Evolutionary conservation across 768 basidiomycete species (phyloP).

Genomic region (Tulasnella sp.): DNA sequence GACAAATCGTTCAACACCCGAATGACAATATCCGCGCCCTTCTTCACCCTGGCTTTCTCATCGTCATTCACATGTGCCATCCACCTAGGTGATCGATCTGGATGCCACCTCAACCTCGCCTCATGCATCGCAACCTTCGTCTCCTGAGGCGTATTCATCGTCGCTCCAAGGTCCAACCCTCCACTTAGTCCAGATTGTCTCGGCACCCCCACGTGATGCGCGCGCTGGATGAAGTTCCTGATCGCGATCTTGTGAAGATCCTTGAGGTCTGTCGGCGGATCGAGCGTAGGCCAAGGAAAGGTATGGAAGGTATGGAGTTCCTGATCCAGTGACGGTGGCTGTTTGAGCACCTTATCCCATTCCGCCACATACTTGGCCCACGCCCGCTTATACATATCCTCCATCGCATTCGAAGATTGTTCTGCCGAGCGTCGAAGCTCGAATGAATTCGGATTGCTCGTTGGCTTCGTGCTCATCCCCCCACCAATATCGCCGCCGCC

Average conservation of each 20-base stretch:
- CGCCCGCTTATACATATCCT: not conserved
- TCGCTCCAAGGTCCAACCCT: no score
- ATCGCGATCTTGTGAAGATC: slow-evolving; percentile 1
- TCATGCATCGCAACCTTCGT: not conserved
- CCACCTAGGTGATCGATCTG: slow-evolving; percentile 3
- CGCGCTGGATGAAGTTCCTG: not conserved
- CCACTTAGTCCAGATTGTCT: no score
- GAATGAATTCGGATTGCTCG: no score
- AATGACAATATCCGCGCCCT: slow-evolving; percentile 6
- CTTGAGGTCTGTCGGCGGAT: not conserved
- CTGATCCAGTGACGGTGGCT: not conserved
- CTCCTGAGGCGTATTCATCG: not conserved
- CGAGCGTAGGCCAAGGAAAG: slow-evolving; percentile 5
- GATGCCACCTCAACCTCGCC: slow-evolving; percentile 7
- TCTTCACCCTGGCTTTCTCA: not conserved
- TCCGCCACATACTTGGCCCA: not conserved
- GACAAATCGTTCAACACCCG: slow-evolving; percentile 1
- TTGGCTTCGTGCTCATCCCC: no score
- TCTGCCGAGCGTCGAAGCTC: no score
- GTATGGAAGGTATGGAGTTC: not conserved
- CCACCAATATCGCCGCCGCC: no score
- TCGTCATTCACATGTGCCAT: not conserved
- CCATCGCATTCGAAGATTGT: no score
- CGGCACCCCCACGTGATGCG: not conserved
- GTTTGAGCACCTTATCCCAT: not conserved